phyloP scores from a whole-genome alignment of 352 stramenopile species.

The Plasmopara viticola region DNA sequence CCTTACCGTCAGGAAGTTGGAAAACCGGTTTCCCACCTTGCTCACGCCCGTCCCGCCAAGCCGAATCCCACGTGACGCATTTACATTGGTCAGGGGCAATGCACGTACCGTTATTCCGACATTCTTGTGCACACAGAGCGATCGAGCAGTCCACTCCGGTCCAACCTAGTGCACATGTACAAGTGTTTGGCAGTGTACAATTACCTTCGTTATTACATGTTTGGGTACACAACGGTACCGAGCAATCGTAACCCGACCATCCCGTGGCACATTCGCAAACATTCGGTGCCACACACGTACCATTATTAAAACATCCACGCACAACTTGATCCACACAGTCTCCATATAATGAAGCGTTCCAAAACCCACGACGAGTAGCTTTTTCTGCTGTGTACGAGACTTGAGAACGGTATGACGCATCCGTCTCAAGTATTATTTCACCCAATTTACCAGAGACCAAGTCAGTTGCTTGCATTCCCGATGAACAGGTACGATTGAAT shows the following conservation, averaged over 20 bases:
- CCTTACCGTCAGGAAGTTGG: slow-evolving; percentile 77
- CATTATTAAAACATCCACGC: slow-evolving; percentile 94
- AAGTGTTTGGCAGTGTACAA: slow-evolving; percentile 89
- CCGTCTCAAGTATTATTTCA: slow-evolving; percentile 86
- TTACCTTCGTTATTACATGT: slow-evolving; percentile 80
- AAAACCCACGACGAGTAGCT: slow-evolving; percentile 47
- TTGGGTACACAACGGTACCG: slow-evolving; percentile 64
- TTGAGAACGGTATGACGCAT: slow-evolving; percentile 85
- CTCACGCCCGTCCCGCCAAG: slow-evolving; percentile 88
- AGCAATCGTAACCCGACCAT: slow-evolving; percentile 79
- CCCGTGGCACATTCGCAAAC: slow-evolving; percentile 76
- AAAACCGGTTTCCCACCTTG: slow-evolving; percentile 89
- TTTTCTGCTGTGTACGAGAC: slow-evolving; percentile 67
- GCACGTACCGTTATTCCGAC: slow-evolving; percentile 75
- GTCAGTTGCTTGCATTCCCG: slow-evolving; percentile 27
- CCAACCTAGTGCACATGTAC: slow-evolving; percentile 90
- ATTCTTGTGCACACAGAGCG: slow-evolving; percentile 89
- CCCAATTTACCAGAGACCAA: slow-evolving; percentile 18
- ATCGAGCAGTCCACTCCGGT: slow-evolving; percentile 80
- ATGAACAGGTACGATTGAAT: slow-evolving; percentile 83
- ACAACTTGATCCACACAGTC: slow-evolving; percentile 90
- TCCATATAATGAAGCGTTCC: slow-evolving; percentile 43
- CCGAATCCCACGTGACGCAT: slow-evolving; percentile 85
- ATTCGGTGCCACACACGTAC: slow-evolving; percentile 87
- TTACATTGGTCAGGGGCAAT: slow-evolving; percentile 81